phyloP scores from a whole-genome alignment of 352 stramenopile genomes.

The Phytophthora nicotianae region DNA sequence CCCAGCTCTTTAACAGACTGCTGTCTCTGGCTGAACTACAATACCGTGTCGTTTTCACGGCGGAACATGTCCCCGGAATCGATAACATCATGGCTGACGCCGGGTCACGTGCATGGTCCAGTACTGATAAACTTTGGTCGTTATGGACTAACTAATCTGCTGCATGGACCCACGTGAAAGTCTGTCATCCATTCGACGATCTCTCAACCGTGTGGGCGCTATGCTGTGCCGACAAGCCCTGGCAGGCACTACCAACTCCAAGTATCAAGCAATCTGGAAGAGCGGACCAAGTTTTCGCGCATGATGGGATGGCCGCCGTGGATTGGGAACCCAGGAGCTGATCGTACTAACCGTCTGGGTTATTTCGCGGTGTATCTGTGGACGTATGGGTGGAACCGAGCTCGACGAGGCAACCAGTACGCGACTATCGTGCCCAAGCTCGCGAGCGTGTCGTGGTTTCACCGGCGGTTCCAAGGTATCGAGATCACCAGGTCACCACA shows the following conservation, averaged over 20 bases:
- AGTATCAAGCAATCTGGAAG: conserved; percentile 13
- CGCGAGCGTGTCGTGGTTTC: not conserved
- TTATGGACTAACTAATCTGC: conserved; percentile 23
- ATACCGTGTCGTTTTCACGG: conserved; percentile 14
- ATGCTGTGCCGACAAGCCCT: conserved; percentile 14
- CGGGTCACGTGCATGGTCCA: conserved; percentile 10
- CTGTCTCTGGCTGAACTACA: conserved; percentile 23
- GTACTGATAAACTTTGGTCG: not conserved
- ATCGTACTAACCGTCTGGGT: not conserved
- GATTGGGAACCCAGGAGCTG: not conserved
- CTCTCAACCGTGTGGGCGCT: conserved; percentile 22
- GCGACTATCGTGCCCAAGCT: not conserved
- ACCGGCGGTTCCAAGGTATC: not conserved
- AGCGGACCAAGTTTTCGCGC: conserved; percentile 19
- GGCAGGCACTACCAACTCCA: conserved; percentile 16
- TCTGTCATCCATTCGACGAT: conserved; percentile 20
- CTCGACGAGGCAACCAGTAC: conserved; percentile 1
- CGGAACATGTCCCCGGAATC: conserved; percentile 23
- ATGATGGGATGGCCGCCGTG: conserved; percentile 15
- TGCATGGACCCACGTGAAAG: conserved; percentile 16
- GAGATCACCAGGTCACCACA: not conserved
- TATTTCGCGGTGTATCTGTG: conserved; percentile 6
- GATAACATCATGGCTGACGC: conserved; percentile 22
- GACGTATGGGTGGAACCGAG: not conserved
- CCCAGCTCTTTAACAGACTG: conserved; percentile 20